Percentiles rank a stretch among this genome's conserved stretches.
Evolutionary conservation across 768 basidiomycete species (phyloP).

Genomic region (Russula sp.): DNA sequence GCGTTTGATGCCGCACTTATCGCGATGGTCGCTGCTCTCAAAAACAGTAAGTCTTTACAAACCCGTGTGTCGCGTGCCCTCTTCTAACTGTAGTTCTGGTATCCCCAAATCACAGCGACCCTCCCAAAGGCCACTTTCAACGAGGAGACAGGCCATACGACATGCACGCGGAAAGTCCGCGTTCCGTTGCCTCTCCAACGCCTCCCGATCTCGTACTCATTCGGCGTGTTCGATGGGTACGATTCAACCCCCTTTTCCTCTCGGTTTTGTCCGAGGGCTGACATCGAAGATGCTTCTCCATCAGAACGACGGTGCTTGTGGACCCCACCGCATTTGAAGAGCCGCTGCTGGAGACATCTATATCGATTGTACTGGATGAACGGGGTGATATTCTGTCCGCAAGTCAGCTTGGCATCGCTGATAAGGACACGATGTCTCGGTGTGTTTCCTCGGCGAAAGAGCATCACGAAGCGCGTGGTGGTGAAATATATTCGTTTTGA

Average conservation of each 20-base stretch:
- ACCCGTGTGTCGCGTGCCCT: background rate
- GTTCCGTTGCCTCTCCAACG: conserved; percentile 48
- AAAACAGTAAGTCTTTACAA: conserved; percentile 56
- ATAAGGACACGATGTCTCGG: conserved; percentile 36
- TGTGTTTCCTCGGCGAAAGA: conserved; percentile 44
- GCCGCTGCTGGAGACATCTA: conserved; percentile 69
- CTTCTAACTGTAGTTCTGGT: background rate
- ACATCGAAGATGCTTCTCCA: conserved; percentile 3
- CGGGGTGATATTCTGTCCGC: conserved; percentile 48
- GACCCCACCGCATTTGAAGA: conserved; percentile 93
- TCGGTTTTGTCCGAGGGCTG: conserved; percentile 2
- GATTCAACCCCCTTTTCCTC: conserved; percentile 33
- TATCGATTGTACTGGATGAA: conserved; percentile 61
- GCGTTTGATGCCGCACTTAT: conserved; percentile 86
- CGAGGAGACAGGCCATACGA: conserved; percentile 59
- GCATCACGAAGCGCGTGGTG: conserved; percentile 18
- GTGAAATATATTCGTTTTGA: conserved; percentile 28
- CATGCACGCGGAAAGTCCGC: conserved; percentile 53
- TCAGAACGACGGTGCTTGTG: conserved; percentile 61
- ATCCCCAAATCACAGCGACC: conserved; percentile 45
- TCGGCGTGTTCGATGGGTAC: conserved; percentile 81
- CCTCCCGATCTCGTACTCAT: conserved; percentile 54
- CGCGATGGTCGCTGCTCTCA: conserved; percentile 82
- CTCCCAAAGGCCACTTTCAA: conserved; percentile 72
- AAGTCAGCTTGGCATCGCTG: conserved; percentile 53